Percentiles rank a stretch among this genome's conserved stretches.
phyloP scores from a whole-genome alignment of 441 rosid species.

The Pelargonium fulgidum region DNA sequence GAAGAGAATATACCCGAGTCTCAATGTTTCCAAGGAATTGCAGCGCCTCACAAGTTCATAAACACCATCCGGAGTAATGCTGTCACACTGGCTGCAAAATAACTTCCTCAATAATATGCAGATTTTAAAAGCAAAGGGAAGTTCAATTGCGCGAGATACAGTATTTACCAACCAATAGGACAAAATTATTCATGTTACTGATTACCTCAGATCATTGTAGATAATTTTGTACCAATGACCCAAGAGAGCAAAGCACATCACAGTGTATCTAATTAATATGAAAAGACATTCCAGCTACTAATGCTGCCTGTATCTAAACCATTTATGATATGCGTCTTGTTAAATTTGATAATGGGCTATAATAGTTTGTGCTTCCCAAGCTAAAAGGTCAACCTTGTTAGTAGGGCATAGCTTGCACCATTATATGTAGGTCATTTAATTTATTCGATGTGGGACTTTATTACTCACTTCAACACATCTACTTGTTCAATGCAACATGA shows the following conservation, averaged over 20 bases:
- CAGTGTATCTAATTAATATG: not conserved
- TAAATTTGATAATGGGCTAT: too few species aligned
- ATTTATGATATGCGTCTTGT: too few species aligned
- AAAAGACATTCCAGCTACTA: not conserved
- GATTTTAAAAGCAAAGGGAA: not conserved
- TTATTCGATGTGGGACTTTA: too few species aligned
- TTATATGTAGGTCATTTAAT: too few species aligned
- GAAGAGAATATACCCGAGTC: slow-evolving; percentile 61
- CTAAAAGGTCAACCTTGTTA: too few species aligned
- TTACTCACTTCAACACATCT: not conserved
- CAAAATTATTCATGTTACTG: not conserved
- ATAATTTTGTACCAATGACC: not conserved
- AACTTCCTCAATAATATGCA: slow-evolving; percentile 9
- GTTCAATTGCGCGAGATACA: not conserved
- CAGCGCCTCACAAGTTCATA: slow-evolving; percentile 60
- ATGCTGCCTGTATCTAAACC: not conserved
- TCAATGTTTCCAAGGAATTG: slow-evolving; percentile 57
- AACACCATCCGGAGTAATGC: slow-evolving; percentile 54
- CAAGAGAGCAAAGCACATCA: not conserved
- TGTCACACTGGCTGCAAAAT: slow-evolving; percentile 59
- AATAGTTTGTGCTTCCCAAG: too few species aligned
- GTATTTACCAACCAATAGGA: too few species aligned
- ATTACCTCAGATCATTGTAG: not conserved
- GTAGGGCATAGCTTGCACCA: too few species aligned
- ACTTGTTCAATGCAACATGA: not conserved